Percentiles rank a stretch among this genome's conserved stretches.
Evolutionary conservation across 2,329 filamentous ascomycete species (phyloP).

Genomic region (Talaromyces sp.): DNA sequence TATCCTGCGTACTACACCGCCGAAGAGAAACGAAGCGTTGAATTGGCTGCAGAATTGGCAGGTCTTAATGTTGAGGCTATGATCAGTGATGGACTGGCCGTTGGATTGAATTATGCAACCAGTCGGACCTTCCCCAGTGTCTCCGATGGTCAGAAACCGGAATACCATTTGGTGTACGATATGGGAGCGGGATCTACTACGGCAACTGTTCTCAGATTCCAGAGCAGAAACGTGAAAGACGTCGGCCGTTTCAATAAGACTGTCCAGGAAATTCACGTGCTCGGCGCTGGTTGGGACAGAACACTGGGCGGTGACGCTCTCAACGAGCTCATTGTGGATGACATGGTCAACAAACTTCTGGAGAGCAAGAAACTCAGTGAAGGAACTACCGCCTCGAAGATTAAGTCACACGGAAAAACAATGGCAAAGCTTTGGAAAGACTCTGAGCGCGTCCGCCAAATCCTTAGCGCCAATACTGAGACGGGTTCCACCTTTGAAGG

Average conservation of each 20-base stretch:
- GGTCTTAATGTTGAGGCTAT: conserved; percentile 80
- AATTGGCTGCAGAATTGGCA: conserved; percentile 78
- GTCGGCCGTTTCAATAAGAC: conserved; percentile 93
- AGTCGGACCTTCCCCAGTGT: conserved; percentile 81
- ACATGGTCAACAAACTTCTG: conserved; percentile 78
- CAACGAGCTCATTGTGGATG: conserved; percentile 80
- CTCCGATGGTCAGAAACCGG: conserved; percentile 75
- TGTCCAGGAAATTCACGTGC: conserved; percentile 84
- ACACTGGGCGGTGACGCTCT: conserved; percentile 84
- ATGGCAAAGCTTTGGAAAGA: conserved; percentile 91
- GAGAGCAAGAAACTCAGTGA: conserved; percentile 54
- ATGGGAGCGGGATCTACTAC: conserved; percentile 96
- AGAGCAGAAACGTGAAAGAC: conserved; percentile 84
- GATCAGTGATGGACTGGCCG: conserved; percentile 83
- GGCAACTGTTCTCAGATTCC: conserved; percentile 83
- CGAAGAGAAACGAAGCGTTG: conserved; percentile 82
- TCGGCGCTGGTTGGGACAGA: conserved; percentile 83
- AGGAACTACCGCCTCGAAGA: conserved; percentile 33
- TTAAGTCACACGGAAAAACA: conserved; percentile 70
- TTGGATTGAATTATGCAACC: conserved; percentile 93
- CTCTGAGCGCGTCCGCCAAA: conserved; percentile 76
- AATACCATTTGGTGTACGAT: conserved; percentile 90
- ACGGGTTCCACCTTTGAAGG: conserved; percentile 78
- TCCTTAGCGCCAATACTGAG: conserved; percentile 88
- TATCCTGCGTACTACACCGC: conserved; percentile 84